Conservation (phyloP, 768 basidiomycete species). For the Dacryopinax primogenitus region DNA sequence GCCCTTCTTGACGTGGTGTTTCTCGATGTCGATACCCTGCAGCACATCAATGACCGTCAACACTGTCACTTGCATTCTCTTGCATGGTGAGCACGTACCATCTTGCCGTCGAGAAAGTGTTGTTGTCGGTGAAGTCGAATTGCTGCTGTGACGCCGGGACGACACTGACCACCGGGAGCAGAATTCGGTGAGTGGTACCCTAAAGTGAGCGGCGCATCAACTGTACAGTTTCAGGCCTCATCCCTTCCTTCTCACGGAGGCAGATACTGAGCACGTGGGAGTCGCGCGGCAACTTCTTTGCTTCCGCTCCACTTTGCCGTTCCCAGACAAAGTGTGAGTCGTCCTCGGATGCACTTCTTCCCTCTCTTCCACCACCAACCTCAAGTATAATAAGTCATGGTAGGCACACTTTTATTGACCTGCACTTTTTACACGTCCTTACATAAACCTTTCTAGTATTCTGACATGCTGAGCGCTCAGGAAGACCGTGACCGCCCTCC, state of each 20-base stretch:
- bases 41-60: not conserved
- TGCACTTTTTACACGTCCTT: not conserved
- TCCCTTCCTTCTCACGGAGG: not conserved
- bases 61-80: not conserved
- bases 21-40: slow-evolving; percentile 89
- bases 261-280: not conserved
- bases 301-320: not conserved
- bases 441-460: not conserved
- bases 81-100: slow-evolving; percentile 11
- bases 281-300: not conserved
- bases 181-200: not conserved
- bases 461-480: not conserved
- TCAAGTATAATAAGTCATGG: not conserved
- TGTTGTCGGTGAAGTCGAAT: slow-evolving; percentile 9
- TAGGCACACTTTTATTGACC: not conserved
- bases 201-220: slow-evolving; percentile 1
- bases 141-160: not conserved
- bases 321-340: not conserved
- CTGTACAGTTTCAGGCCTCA: not conserved
- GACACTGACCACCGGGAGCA: not conserved
- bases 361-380: not conserved
- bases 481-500: slow-evolving; percentile 63
- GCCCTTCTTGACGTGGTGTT: slow-evolving; percentile 99
- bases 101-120: slow-evolving; percentile 12
- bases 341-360: not conserved